These are phyloP conservation scores for Auricularia auricula-judae DNA, from an alignment of 768 basidiomycete genomes.

Conservation along the genomic window DNA sequence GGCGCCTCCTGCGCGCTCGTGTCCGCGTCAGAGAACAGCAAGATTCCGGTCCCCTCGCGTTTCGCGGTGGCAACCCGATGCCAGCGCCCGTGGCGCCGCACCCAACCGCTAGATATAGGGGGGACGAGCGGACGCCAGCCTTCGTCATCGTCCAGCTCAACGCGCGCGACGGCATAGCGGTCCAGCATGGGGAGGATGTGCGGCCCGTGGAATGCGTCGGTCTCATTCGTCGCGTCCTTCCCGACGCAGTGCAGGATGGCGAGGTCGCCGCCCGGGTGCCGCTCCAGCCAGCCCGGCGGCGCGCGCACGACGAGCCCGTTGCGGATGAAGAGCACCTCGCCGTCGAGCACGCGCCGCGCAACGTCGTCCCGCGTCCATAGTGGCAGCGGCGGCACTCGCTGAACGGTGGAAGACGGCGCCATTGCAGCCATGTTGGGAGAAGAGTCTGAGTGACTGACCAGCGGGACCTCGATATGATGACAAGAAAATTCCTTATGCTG, in stretches of 20 bases:
- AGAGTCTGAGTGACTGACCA: too few species aligned
- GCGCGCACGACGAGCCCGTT: slow-evolving; percentile 51
- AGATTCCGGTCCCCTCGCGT: slow-evolving; percentile 38
- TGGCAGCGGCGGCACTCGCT: background rate
- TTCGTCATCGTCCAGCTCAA: slow-evolving; percentile 35
- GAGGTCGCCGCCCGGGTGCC: slow-evolving; percentile 84
- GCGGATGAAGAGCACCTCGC: slow-evolving; percentile 69
- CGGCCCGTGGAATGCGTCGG: slow-evolving; percentile 77
- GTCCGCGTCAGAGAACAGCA: slow-evolving; percentile 34
- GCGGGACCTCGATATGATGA: too few species aligned
- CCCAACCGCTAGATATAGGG: slow-evolving; percentile 79
- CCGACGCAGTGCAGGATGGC: slow-evolving; percentile 87
- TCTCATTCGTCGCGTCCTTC: slow-evolving; percentile 89
- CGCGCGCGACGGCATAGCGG: slow-evolving; percentile 60
- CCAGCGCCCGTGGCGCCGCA: slow-evolving; percentile 50
- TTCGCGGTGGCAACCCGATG: slow-evolving; percentile 46
- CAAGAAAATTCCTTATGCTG: too few species aligned
- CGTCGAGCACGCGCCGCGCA: slow-evolving; percentile 46
- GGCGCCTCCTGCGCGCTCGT: slow-evolving; percentile 10
- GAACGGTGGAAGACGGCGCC: too few species aligned
- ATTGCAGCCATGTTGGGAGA: too few species aligned
- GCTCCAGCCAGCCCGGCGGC: slow-evolving; percentile 63
- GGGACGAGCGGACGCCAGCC: slow-evolving; percentile 73
- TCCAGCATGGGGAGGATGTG: slow-evolving; percentile 41
- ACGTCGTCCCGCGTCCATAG: slow-evolving; percentile 38